Evolutionary conservation across 2,329 filamentous ascomycete genomes (phyloP), one percentile per base, ranked within the genome.

Genomic region (Aspergillus costaricaensis): DNA sequence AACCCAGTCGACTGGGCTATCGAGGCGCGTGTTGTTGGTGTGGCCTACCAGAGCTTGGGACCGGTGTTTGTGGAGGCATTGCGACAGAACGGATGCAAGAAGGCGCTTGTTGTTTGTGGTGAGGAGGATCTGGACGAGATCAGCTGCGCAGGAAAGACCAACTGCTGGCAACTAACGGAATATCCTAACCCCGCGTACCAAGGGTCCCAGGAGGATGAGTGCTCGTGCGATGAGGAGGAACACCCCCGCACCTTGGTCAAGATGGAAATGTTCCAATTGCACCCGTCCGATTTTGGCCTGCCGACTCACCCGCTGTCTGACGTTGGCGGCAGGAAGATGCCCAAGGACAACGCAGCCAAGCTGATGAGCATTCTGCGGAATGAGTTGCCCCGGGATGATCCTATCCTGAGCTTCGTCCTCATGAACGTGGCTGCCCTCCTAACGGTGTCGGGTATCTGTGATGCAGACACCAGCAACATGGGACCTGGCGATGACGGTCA

Each of bases 61-160:
- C 89, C 89, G 2, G 89, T 96, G 8, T 99, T 97, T 73, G 91
- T 91, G 2, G 90, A 96, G 67, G 92, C 94, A 0, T 80, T 99
- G 55, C 85, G 84, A 38, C 83, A 95, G 67, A 85, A 86, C 15
- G 93, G 93, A 25, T 87, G 87, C 44, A 87, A 82, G 64, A 98
- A 97, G 76, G 93, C 91, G 2, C 81, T 99, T 77, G 86, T 99
- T 21, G 91, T 98, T 17, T 99, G 94, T 72, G 95, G 95, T 47
- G 89, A 91, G 66, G 96, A 98, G 79, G 92, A 98, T 68, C 86
- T 99, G 30, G 95, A 99, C 74, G 95, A 99, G 80, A 86, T 99
- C 63, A 95, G 91, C 69, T 97, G 94, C 68, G 95, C 94, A 1
- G 94, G 95, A 0, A 83, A 83, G 38, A 96, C 93, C 2, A 88